Base-by-base conservation (phyloP, 169 alveolate species). In the Cryptosporidium tyzzeri region DNA sequence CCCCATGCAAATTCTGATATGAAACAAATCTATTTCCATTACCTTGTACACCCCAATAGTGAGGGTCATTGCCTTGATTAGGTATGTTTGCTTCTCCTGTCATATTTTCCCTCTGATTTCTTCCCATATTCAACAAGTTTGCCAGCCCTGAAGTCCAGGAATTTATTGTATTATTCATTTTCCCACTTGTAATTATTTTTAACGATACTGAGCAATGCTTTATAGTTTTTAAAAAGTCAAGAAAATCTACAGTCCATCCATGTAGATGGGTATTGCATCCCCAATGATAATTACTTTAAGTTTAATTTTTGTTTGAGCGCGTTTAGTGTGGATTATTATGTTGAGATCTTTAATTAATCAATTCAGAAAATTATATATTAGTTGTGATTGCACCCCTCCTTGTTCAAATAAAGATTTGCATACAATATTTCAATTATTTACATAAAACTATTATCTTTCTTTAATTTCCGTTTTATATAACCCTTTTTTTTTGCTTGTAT, bases 41-140 rank as follows among this genome's bases (percentile, higher is more conserved):
- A 21, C 75, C 48, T n/a, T 59, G 73, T 7, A 7, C 67, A 9
- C 35, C 31, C 59, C 39, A 59, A 80, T 41, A 48, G 7, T 61
- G 75, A 16, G 58, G 7, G 2, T 80, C 68, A 62, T 50, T 50
- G 10, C 39, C 41, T 35, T 35, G 67, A 26, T 62, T 65, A 9
- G 68, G 61, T 8, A 44, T 26, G 55, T 48, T 80, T 7, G 41
- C 18, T 41, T 62, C 75, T 14, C 55, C 70, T 9, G 89, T 80
- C 5, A 73, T 29, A 35, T 73, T 73, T 26, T 73, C 86, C 70
- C 86, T 73, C 37, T 73, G 86, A 18, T 59, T 59, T 51, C 70
- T 73, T 16, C 86, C 86, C 26, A 73, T 73, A 37, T 73, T 73
- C 58, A 80, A 80, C 23, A 80, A 80, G 67, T 80, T 80, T n/a